These are phyloP conservation scores for Mortierella sp. DNA, from an alignment of 371 early-diverging fungal species.

Conservation along the genomic window DNA sequence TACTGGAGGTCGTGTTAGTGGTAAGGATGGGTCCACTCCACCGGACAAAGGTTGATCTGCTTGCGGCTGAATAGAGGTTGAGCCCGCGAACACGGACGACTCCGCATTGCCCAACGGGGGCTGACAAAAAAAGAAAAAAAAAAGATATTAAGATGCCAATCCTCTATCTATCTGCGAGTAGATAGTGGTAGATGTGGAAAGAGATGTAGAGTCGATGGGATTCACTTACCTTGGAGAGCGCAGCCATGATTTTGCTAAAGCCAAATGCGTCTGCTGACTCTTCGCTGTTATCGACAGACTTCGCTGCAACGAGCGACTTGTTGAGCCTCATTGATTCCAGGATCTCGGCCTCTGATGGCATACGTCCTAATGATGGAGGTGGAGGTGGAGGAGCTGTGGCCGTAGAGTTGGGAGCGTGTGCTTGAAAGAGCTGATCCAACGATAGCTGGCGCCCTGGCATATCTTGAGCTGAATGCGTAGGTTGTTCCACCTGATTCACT, in stretches of 20 bases:
- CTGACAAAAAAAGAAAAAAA: constrained; percentile 3
- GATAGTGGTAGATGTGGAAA: not conserved
- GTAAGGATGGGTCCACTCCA: not conserved
- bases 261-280: constrained; percentile 66
- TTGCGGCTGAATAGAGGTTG: not conserved
- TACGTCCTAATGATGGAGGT: constrained; percentile 48
- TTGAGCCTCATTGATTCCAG: constrained; percentile 64
- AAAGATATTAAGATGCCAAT: not conserved
- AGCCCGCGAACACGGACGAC: constrained; percentile 6
- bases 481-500: constrained; percentile 3
- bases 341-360: constrained; percentile 73
- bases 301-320: constrained; percentile 24
- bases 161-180: not conserved
- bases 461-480: constrained; percentile 6
- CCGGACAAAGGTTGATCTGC: not conserved
- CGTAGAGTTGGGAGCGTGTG: constrained; percentile 41
- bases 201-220: not conserved
- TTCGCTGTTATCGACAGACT: constrained; percentile 30
- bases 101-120: constrained; percentile 30
- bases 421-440: constrained; percentile 67
- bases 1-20: constrained; percentile 8
- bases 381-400: constrained; percentile 22
- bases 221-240: constrained; percentile 65
- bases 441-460: constrained; percentile 45
- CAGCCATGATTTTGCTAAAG: constrained; percentile 71